Conservation (phyloP, 768 basidiomycete genomes). For the Trametes coccinea region DNA sequence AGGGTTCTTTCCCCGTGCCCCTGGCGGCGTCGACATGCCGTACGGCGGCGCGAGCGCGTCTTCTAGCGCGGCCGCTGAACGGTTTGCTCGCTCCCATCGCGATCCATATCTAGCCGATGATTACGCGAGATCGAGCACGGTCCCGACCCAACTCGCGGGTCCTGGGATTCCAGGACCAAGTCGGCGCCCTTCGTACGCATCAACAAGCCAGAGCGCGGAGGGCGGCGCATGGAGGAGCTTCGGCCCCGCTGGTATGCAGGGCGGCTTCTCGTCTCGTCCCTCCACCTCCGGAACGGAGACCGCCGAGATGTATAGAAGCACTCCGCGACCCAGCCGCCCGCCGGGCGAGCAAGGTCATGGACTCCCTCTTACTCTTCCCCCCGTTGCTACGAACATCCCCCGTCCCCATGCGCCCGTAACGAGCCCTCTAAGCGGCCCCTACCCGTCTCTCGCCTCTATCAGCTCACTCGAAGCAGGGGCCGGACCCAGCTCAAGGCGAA, state of each 20-base stretch:
- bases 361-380: slow-evolving; percentile 15
- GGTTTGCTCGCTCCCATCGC: slow-evolving; percentile 18
- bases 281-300: slow-evolving; percentile 17
- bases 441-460: slow-evolving; percentile 15
- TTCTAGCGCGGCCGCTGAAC: slow-evolving; percentile 23
- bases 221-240: slow-evolving; percentile 3
- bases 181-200: slow-evolving; percentile 7
- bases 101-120: slow-evolving; percentile 23
- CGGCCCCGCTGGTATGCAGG: not conserved
- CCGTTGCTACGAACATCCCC: slow-evolving; percentile 17
- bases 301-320: slow-evolving; percentile 14
- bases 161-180: slow-evolving; percentile 31
- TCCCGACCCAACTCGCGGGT: slow-evolving; percentile 29
- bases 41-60: slow-evolving; percentile 23
- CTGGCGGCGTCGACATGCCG: slow-evolving; percentile 12
- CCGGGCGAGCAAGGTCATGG: slow-evolving; percentile 15
- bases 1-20: slow-evolving; percentile 9
- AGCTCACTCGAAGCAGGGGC: slow-evolving; percentile 15
- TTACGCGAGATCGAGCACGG: slow-evolving; percentile 19
- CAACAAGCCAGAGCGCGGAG: slow-evolving; percentile 9
- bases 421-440: slow-evolving; percentile 9
- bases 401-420: slow-evolving; percentile 2
- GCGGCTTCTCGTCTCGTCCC: slow-evolving; percentile 8
- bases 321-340: slow-evolving; percentile 12
- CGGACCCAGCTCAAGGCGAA: not conserved